phyloP scores from a whole-genome alignment of 1,284 basidiomycete genomes.

The Ganoderma sinense region DNA sequence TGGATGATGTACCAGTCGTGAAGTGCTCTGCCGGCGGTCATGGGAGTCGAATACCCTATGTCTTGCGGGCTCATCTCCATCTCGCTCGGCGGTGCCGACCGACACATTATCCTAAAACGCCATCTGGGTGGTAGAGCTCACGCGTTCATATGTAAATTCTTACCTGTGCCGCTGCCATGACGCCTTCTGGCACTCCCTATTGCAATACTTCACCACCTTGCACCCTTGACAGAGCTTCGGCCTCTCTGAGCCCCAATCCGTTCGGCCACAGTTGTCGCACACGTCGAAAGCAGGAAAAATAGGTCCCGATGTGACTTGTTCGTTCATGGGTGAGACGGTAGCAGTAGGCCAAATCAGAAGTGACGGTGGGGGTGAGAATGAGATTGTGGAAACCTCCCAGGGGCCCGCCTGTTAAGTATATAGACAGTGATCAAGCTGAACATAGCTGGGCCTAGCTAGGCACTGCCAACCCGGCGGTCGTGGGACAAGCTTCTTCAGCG shows the following conservation, averaged over 20 bases:
- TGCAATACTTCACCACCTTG: conserved; percentile 2
- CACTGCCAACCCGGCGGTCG: no score
- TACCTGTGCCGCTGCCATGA: conserved; percentile 7
- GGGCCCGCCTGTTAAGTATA: no score
- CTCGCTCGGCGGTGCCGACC: background rate
- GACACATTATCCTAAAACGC: background rate
- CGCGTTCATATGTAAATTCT: background rate
- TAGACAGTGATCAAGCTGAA: no score
- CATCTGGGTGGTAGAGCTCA: background rate
- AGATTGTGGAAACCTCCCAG: background rate
- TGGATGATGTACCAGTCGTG: background rate
- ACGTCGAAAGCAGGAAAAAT: background rate
- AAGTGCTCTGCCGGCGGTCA: background rate
- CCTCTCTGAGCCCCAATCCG: background rate
- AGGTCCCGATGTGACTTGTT: background rate
- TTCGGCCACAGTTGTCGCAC: background rate
- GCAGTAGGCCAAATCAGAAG: background rate
- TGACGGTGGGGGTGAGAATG: background rate
- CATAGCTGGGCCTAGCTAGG: no score
- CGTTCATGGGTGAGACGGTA: background rate
- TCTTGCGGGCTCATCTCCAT: background rate
- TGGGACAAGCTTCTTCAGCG: no score
- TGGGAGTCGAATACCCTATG: background rate
- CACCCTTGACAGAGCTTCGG: background rate
- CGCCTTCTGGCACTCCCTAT: conserved; percentile 13